Conservation (phyloP, 2,329 filamentous ascomycete genomes). For the Colletotrichum truncatum region DNA sequence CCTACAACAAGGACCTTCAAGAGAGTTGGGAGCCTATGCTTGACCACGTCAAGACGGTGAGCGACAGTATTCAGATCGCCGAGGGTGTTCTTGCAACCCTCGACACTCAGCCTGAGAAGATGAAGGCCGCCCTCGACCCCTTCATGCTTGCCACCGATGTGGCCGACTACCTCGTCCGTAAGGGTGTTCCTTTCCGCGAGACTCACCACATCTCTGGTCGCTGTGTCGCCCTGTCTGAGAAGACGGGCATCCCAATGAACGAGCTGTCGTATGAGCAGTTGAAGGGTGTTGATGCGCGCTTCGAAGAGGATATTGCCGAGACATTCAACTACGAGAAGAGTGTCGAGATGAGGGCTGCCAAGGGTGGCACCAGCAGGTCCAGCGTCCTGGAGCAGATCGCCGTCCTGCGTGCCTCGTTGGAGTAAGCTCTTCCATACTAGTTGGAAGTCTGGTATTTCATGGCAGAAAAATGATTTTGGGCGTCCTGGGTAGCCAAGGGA, state of each 20-base stretch:
- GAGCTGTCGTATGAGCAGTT: constrained; percentile 73
- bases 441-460: too few relatives aligned
- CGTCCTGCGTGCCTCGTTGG: constrained; percentile 36
- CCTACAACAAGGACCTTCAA: constrained; percentile 94
- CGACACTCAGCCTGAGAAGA: constrained; percentile 74
- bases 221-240: constrained; percentile 74
- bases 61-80: constrained; percentile 83
- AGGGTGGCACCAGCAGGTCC: constrained; percentile 80
- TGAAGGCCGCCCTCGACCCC: constrained; percentile 80
- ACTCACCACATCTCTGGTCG: constrained; percentile 82
- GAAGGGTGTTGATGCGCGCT: constrained; percentile 72
- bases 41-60: constrained; percentile 83
- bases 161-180: constrained; percentile 70
- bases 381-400: constrained; percentile 72
- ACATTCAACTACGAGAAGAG: constrained; percentile 85
- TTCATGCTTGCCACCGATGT: constrained; percentile 84
- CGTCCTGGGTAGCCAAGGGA: background rate
- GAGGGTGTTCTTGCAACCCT: constrained; percentile 83
- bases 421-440: background rate
- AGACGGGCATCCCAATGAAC: constrained; percentile 73
- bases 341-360: constrained; percentile 81
- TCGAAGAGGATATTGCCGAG: constrained; percentile 75
- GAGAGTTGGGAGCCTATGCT: constrained; percentile 88
- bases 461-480: background rate
- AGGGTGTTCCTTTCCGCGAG: constrained; percentile 80